Percentiles rank a stretch among this genome's conserved stretches.
Evolutionary conservation across 2,329 filamentous ascomycete genomes (phyloP).

Genomic region (Raffaelea albimanens): DNA sequence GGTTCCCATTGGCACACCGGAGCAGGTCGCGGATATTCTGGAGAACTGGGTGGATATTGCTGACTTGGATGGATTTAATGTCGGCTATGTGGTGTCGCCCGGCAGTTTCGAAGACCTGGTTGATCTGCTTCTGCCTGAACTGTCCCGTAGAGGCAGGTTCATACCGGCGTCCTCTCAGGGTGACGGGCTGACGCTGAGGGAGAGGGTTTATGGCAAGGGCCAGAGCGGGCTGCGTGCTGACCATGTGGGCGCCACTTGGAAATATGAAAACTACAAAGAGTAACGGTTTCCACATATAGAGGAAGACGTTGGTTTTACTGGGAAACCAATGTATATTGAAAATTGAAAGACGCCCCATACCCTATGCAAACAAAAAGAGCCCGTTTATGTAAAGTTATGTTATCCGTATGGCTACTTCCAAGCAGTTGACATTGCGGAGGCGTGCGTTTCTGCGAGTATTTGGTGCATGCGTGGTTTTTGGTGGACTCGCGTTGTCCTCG

Average conservation of each 20-base stretch:
- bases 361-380: no score
- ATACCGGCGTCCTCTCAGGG: not conserved
- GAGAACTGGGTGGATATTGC: slow-evolving; percentile 59
- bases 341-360: no score
- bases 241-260: slow-evolving; percentile 5
- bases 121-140: slow-evolving; percentile 8
- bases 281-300: no score
- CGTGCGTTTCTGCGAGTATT: slow-evolving; percentile 1
- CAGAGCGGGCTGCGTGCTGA: slow-evolving; percentile 3
- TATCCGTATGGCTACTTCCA: slow-evolving; percentile 7
- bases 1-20: slow-evolving; percentile 49
- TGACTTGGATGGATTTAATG: slow-evolving; percentile 66
- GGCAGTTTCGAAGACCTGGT: slow-evolving; percentile 12
- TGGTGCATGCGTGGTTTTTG: no score
- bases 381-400: not conserved
- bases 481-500: slow-evolving; percentile 17
- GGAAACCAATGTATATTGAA: no score
- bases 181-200: slow-evolving; percentile 5
- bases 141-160: slow-evolving; percentile 7
- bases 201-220: slow-evolving; percentile 4
- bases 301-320: no score
- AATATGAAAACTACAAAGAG: slow-evolving; percentile 7
- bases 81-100: slow-evolving; percentile 7
- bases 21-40: slow-evolving; percentile 56
- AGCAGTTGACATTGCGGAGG: slow-evolving; percentile 8